Conservation (phyloP, 2,329 filamentous ascomycete genomes). For the Endoconidiophora laricicola region DNA sequence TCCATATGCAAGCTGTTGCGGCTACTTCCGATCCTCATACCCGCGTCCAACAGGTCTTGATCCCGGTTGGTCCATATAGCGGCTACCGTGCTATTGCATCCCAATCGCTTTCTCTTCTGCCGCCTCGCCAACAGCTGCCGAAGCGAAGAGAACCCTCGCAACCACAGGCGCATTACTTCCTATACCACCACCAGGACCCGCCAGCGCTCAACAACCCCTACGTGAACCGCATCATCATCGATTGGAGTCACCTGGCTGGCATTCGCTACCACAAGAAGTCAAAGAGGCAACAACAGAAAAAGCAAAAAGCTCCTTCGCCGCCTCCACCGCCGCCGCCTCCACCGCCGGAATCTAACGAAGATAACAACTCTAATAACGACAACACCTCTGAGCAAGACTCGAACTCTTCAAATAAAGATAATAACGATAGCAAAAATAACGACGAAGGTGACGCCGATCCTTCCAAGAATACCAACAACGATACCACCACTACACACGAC, state of each 20-base stretch:
- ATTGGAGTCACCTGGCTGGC: slow-evolving; percentile 15
- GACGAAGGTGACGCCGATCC: background rate
- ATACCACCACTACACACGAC: background rate
- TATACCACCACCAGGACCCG: background rate
- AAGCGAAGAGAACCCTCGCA: slow-evolving; percentile 4
- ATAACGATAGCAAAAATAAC: slow-evolving; percentile 10
- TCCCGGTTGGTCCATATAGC: no score
- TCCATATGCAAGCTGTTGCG: no score
- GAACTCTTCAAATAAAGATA: slow-evolving; percentile 6
- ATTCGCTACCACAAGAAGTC: slow-evolving; percentile 15
- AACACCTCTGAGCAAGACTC: background rate
- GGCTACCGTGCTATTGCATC: background rate
- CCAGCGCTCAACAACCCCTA: background rate
- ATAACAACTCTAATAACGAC: background rate
- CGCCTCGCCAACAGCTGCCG: slow-evolving; percentile 18
- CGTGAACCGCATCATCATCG: slow-evolving; percentile 15
- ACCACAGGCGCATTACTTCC: background rate
- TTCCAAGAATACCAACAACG: background rate
- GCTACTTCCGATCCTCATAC: no score
- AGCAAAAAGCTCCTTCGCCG: background rate
- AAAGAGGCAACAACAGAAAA: slow-evolving; percentile 11
- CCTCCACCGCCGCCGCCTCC: background rate
- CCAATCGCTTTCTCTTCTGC: slow-evolving; percentile 1
- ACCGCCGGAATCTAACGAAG: background rate
- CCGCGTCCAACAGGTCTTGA: no score